Conservation (phyloP, 768 basidiomycete genomes). For the Agrocybe pediades region DNA sequence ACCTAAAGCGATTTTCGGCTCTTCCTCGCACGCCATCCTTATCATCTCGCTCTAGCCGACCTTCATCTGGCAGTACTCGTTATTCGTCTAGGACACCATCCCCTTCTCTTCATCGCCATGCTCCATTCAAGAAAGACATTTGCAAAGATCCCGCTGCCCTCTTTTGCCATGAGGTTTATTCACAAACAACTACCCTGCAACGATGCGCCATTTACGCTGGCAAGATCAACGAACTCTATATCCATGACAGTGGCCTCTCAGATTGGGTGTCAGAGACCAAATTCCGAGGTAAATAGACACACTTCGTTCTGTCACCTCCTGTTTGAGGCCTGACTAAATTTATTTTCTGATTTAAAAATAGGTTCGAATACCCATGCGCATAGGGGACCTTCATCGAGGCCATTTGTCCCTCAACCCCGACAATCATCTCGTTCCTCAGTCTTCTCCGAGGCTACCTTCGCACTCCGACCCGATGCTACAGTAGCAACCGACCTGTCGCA, state of each 20-base stretch:
- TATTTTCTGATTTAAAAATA: slow-evolving; percentile 10
- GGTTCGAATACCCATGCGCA: slow-evolving; percentile 32
- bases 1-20: slow-evolving; percentile 53
- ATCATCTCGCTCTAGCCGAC: slow-evolving; percentile 40
- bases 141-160: slow-evolving; percentile 62
- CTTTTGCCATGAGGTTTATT: slow-evolving; percentile 65
- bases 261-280: slow-evolving; percentile 72
- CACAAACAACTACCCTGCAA: slow-evolving; percentile 59
- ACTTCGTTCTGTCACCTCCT: slow-evolving; percentile 29
- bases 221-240: slow-evolving; percentile 82
- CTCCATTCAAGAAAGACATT: slow-evolving; percentile 23
- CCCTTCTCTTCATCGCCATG: slow-evolving; percentile 28
- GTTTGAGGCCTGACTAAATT: neutral
- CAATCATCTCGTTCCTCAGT: slow-evolving; percentile 73
- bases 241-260: slow-evolving; percentile 72
- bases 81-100: slow-evolving; percentile 40
- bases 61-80: slow-evolving; percentile 34
- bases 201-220: slow-evolving; percentile 72
- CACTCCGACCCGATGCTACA: slow-evolving; percentile 76
- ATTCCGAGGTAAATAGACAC: slow-evolving; percentile 43
- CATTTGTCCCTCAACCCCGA: slow-evolving; percentile 56
- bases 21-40: slow-evolving; percentile 70
- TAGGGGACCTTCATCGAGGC: slow-evolving; percentile 38
- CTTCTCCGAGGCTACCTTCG: slow-evolving; percentile 78
- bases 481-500: slow-evolving; percentile 73